These are phyloP conservation scores for Isoetes taiwanensis DNA, from an alignment of 75 land plant genomes.

Conservation along the genomic window DNA sequence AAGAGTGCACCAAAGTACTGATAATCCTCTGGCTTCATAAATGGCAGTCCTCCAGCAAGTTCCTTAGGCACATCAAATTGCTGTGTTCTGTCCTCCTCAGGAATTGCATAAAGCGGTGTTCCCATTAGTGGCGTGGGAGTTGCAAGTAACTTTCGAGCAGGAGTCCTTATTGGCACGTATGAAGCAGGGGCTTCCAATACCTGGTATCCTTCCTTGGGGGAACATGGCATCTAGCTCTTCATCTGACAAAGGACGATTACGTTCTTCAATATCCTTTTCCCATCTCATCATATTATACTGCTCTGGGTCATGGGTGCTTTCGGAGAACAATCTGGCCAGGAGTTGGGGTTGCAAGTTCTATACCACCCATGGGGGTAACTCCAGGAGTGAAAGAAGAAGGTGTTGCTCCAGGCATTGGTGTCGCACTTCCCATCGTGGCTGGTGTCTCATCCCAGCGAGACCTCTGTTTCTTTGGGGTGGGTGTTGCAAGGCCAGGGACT, in stretches of 20 bases:
- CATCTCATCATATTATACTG: constrained; percentile 82
- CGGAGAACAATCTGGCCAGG: constrained; percentile 57
- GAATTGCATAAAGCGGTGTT: constrained; percentile 80
- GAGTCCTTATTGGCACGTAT: constrained; percentile 89
- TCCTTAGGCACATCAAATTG: constrained; percentile 95
- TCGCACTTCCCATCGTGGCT: constrained; percentile 81
- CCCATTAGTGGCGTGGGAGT: constrained; percentile 78
- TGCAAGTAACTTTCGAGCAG: constrained; percentile 92
- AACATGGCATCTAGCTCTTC: constrained; percentile 94
- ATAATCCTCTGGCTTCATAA: constrained; percentile 93
- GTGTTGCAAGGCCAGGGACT: constrained; percentile 62
- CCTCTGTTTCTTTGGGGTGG: constrained; percentile 87
- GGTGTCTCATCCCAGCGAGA: constrained; percentile 99
- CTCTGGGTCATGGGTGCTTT: constrained; percentile 78
- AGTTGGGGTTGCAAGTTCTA: constrained; percentile 86
- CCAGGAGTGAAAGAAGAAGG: constrained; percentile 80
- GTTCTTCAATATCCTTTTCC: constrained; percentile 94
- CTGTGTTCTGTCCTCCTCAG: constrained; percentile 90
- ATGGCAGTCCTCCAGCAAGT: constrained; percentile 82
- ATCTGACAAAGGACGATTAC: constrained; percentile 81
- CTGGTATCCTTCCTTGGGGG: constrained; percentile 86
- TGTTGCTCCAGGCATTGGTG: constrained; percentile 66
- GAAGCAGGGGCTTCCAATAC: constrained; percentile 83
- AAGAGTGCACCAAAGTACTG: constrained; percentile 74
- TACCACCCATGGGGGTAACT: constrained; percentile 81